Evolutionary conservation across 2,329 filamentous ascomycete genomes (phyloP), one percentile per base, ranked within the genome.

Genomic region (Coniella lustricola): DNA sequence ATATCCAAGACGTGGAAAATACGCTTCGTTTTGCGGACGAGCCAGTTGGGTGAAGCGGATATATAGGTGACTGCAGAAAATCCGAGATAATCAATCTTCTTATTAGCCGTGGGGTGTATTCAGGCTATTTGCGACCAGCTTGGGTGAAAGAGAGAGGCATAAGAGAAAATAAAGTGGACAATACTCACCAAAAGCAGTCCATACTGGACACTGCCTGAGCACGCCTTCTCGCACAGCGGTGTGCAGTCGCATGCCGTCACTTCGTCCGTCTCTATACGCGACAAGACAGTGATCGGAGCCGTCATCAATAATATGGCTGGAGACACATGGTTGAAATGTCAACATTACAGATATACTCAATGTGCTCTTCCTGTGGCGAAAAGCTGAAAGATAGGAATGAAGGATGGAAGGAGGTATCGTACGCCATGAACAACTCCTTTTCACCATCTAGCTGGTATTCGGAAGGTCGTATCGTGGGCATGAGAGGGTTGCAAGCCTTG

Each of bases 161-260:
- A 10, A 20, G 21, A 21, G 4, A 17, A 3, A 17, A 12, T 14
- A 12, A 7, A 7, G 7, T n/a, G n/a, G n/a, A n/a, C 10, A 14
- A 17, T 3, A 8, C 72, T 21, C 65, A 81, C 79, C 65, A 56
- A 84, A 84, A 2, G 79, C 79, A 2, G 79, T 83, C 80, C 80
- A 84, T 8, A 84, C 70, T 1, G 79, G 80, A 55, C 76, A 80
- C 44, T 67, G 67, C 25, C 65, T 67, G 43, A 81, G 58, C 44
- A 74, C 71, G 2, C 77, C 79, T n/a, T 75, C 71, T 67, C 70
- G 73, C 0, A 79, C 71, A 1, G 75, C 69, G 12, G 77, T 75
- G 41, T 81, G 77, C 0, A 84, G 71, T 12, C 80, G 73, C 2
- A 76, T 49, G 2, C 72, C 73, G 9, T 65, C 62, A 1, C 72